Conservation (phyloP, 192 early-diverging fungal genomes). For the Polychytrium aggregatum region DNA sequence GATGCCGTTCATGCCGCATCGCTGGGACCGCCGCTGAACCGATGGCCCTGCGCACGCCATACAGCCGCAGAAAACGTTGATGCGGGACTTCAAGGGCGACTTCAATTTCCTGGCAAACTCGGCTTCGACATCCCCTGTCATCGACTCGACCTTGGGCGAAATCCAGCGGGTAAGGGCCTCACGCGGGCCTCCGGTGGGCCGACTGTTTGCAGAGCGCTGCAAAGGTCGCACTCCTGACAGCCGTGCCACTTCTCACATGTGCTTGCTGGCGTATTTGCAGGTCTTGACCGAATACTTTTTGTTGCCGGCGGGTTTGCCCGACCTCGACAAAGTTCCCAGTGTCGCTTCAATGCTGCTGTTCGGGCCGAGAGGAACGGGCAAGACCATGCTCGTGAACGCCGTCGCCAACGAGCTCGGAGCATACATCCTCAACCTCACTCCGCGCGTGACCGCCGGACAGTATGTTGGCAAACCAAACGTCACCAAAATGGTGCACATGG, state of each 20-base stretch:
- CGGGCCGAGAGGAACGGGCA: constrained; percentile 42
- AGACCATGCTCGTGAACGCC: constrained; percentile 43
- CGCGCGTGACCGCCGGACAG: constrained; percentile 45
- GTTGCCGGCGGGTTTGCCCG: constrained; percentile 33
- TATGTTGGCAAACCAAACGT: constrained; percentile 40
- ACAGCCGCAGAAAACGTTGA: too few relatives aligned
- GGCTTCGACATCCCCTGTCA: constrained; percentile 20
- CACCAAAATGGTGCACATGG: constrained; percentile 52
- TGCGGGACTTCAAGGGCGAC: constrained; percentile 36
- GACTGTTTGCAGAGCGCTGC: too few relatives aligned
- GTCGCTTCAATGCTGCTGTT: constrained; percentile 31
- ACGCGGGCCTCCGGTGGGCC: too few relatives aligned
- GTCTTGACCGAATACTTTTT: constrained; percentile 42
- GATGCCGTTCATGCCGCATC: too few relatives aligned
- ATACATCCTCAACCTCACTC: constrained; percentile 43
- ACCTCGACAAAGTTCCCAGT: constrained; percentile 18
- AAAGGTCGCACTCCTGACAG: too few relatives aligned
- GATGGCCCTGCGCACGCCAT: too few relatives aligned
- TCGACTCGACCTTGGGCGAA: constrained; percentile 38
- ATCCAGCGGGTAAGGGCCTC: constrained; percentile 31
- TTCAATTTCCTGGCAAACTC: constrained; percentile 28
- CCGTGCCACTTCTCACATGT: too few relatives aligned
- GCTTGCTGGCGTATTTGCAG: constrained; percentile 1
- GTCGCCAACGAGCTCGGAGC: constrained; percentile 43
- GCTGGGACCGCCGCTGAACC: too few relatives aligned